Evolutionary conservation across 2,329 filamentous ascomycete genomes (phyloP).

Genomic region (Thielaviopsis punctulata): DNA sequence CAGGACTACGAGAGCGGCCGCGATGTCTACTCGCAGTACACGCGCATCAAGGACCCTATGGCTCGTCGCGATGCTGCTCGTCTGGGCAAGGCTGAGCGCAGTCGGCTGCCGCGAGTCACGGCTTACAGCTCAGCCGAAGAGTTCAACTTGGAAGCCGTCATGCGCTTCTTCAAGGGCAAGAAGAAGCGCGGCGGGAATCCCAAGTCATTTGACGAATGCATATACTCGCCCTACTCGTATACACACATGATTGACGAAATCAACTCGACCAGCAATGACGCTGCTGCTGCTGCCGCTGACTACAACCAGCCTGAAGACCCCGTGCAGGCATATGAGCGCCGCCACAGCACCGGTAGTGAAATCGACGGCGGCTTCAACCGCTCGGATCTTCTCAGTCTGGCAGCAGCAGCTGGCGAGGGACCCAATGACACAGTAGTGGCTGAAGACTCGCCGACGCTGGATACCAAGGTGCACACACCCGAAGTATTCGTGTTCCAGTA

Average conservation of each 20-base stretch:
- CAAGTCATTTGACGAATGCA: constrained; percentile 92
- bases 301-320: constrained; percentile 19
- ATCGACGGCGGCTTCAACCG: constrained; percentile 9
- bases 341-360: constrained; percentile 61
- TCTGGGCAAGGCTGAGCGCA: constrained; percentile 81
- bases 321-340: constrained; percentile 38
- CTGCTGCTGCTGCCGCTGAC: constrained; percentile 15
- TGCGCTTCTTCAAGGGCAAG: constrained; percentile 79
- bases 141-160: constrained; percentile 77
- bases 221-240: constrained; percentile 89
- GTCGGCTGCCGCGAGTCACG: constrained; percentile 74
- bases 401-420: background rate
- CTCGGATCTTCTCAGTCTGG: constrained; percentile 6
- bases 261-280: constrained; percentile 50
- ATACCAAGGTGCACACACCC: constrained; percentile 75
- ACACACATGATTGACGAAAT: constrained; percentile 41
- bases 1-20: constrained; percentile 77
- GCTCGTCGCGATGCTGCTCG: constrained; percentile 82
- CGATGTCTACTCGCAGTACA: constrained; percentile 96
- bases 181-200: constrained; percentile 66
- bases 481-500: constrained; percentile 96
- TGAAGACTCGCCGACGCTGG: constrained; percentile 50
- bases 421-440: constrained; percentile 17
- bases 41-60: constrained; percentile 89
- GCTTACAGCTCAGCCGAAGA: constrained; percentile 91